Conservation (phyloP, 1,284 basidiomycete species). For the Pseudozyma thailandica region DNA sequence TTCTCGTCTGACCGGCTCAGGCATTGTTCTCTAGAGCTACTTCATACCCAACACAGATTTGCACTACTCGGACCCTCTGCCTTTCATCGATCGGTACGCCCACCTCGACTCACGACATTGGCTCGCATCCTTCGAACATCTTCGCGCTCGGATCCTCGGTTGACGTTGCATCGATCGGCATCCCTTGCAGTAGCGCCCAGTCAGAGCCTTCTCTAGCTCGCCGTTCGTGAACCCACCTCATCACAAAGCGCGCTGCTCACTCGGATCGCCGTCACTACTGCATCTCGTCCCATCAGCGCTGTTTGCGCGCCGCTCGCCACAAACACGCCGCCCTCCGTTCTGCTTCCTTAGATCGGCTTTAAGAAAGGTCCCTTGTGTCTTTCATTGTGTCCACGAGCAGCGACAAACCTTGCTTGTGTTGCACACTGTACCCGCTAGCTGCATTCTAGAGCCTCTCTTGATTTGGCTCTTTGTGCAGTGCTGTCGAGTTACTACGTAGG, state of each 20-base stretch:
- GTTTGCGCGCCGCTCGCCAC: conserved; percentile 5
- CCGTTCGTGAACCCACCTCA: no score
- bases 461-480: not conserved
- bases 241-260: not conserved
- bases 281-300: not conserved
- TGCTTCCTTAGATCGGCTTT: no score
- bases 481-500: conserved; percentile 12
- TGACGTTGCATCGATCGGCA: not conserved
- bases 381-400: not conserved
- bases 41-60: not conserved
- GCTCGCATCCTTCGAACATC: not conserved
- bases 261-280: not conserved
- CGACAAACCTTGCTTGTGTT: not conserved
- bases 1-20: no score
- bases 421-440: conserved; percentile 1
- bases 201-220: no score
- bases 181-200: no score
- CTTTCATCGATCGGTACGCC: not conserved
- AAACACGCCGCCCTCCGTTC: not conserved
- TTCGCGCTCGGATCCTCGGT: conserved; percentile 9
- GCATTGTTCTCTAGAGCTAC: no score
- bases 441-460: not conserved
- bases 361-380: no score
- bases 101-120: not conserved
- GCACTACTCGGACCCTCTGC: conserved; percentile 8